Percentiles rank a stretch among this genome's conserved stretches.
phyloP scores from a whole-genome alignment of 176 grass and related monocot species.

The Tillandsia leiboldiana region DNA sequence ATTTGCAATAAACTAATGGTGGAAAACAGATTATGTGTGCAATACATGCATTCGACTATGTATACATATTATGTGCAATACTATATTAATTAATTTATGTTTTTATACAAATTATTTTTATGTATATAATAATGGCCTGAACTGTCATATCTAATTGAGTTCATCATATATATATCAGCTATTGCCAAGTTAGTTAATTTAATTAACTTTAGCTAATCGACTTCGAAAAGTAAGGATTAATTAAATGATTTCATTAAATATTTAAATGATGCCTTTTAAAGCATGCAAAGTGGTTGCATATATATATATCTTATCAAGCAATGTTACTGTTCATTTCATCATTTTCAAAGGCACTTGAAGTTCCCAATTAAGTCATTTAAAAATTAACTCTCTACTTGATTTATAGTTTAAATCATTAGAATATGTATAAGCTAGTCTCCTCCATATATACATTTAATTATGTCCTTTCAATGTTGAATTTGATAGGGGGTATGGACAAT shows the following conservation, averaged over 20 bases:
- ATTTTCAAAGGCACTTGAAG: not conserved
- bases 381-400: not conserved
- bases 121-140: no score
- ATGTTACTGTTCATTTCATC: not conserved
- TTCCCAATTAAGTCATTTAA: not conserved
- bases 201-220: not conserved
- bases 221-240: not conserved
- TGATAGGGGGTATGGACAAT: not conserved
- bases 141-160: no score
- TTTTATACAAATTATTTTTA: no score
- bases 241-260: not conserved
- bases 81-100: no score
- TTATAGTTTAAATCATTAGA: no score
- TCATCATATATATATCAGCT: no score
- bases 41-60: no score
- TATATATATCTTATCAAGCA: not conserved
- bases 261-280: not conserved
- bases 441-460: not conserved
- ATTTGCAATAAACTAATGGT: no score
- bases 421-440: not conserved
- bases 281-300: not conserved
- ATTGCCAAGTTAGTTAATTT: no score
- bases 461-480: not conserved
- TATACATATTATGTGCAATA: no score
- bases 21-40: no score